These are phyloP conservation scores for barley (Hordeum vulgare) DNA, from an alignment of 176 grass and related monocot species.

Conservation along the genomic window DNA sequence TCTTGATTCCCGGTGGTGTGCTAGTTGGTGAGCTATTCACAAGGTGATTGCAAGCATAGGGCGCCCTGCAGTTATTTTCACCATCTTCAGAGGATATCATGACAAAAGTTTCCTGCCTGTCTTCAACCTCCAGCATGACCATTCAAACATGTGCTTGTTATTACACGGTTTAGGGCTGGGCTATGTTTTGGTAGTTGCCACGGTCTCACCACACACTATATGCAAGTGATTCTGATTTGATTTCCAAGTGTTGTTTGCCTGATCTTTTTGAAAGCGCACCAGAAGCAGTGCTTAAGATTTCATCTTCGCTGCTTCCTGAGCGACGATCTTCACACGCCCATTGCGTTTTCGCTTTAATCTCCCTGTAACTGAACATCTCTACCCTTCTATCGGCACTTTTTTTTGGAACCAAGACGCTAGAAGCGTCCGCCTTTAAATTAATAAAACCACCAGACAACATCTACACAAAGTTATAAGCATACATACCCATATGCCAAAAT, in stretches of 20 bases:
- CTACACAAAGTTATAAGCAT: no score
- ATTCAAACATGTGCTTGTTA: background rate
- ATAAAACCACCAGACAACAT: no score
- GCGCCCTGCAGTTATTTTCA: background rate
- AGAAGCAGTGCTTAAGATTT: background rate
- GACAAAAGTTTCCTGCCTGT: background rate
- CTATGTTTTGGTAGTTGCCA: background rate
- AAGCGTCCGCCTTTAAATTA: no score
- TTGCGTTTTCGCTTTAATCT: no score
- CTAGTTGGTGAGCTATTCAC: background rate
- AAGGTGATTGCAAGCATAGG: background rate
- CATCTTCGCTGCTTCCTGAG: background rate
- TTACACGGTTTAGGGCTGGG: background rate
- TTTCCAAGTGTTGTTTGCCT: background rate
- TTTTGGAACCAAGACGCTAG: no score
- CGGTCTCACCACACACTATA: background rate
- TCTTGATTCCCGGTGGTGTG: background rate
- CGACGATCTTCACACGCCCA: no score
- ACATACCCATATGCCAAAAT: no score
- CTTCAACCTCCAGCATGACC: background rate
- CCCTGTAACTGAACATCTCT: no score
- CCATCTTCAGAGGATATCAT: background rate
- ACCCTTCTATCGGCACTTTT: no score
- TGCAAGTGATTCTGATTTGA: background rate
- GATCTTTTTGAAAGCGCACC: background rate